Base-by-base conservation (phyloP, 345 rosid genomes). In the Aegle marmelos region DNA sequence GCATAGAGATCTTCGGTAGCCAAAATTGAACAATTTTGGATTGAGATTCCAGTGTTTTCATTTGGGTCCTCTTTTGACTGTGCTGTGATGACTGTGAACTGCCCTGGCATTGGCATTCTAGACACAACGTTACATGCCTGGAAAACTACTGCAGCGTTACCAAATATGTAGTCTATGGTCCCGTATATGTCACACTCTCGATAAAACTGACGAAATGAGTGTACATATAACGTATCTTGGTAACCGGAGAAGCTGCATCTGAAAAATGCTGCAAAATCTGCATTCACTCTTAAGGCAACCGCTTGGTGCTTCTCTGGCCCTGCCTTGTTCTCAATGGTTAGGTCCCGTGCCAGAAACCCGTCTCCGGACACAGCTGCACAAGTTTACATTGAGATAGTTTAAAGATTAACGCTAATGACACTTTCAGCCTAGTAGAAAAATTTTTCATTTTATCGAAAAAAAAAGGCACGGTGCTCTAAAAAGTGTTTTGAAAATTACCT, bases 271-370 rank as follows among this genome's bases (percentile, higher is more conserved):
- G 88, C 77, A 0, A 90, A 78, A 76, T 95, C 98, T 1, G 98
- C 95, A 11, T 82, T 91, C 28, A 88, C 84, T 30, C 98, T 89
- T 53, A 93, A 64, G 0, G 98, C 98, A 21, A 84, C 98, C 0
- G 98, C 97, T 79, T 95, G 98, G 79, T 88, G 87, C 82, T 88
- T 93, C 80, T 56, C 84, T 0, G 97, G 91, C 61, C 97, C 98
- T 0, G 98, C 98, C 1, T 86, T 82, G 88, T 95, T 95, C 61
- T 84, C 85, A 19, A 95, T 79, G n/a, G 90, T 81, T 73, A 95
- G 79, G 68, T 89, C 98, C 48, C 94, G 78, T 21, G 97, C 98
- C 31, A 93, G 70, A 85, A 95, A 95, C 8, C 98, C 92, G 9
- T 92, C 92, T 0, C 95, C 98, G 0, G 92, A 88, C 22, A 92